Evolutionary conservation across 345 rosid species (phyloP).

Genomic region (Cochlearia excelsa): DNA sequence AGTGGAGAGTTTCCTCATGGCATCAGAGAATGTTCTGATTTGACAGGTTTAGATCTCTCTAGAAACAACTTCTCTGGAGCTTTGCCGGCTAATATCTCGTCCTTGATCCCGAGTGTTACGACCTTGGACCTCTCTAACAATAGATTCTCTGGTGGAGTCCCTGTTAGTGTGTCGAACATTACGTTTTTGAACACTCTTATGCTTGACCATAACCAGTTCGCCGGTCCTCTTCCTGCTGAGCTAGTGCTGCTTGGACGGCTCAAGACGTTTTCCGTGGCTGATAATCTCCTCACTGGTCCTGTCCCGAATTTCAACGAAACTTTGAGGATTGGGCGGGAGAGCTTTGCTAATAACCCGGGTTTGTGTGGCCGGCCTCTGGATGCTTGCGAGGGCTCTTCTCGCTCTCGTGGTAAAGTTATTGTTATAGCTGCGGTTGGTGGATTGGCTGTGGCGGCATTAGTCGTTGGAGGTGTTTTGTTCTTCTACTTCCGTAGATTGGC

Average conservation of each 20-base stretch:
- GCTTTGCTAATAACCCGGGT: slow-evolving; percentile 51
- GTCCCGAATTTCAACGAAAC: slow-evolving; percentile 31
- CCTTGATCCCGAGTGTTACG: slow-evolving; percentile 30
- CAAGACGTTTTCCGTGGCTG: slow-evolving; percentile 48
- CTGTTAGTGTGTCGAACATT: slow-evolving; percentile 38
- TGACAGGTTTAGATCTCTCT: slow-evolving; percentile 78
- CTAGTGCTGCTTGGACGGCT: slow-evolving; percentile 52
- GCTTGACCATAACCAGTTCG: slow-evolving; percentile 59
- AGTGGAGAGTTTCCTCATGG: slow-evolving; percentile 62
- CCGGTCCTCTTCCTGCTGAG: slow-evolving; percentile 56
- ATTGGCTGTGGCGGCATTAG: slow-evolving; percentile 58
- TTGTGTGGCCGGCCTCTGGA: slow-evolving; percentile 65
- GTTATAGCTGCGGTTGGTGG: slow-evolving; percentile 71
- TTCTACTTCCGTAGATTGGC: slow-evolving; percentile 53
- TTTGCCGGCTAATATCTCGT: slow-evolving; percentile 46
- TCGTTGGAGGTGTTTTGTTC: slow-evolving; percentile 47
- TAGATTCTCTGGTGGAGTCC: slow-evolving; percentile 65
- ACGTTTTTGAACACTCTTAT: slow-evolving; percentile 59
- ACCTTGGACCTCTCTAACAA: slow-evolving; percentile 67
- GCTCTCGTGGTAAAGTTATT: slow-evolving; percentile 42
- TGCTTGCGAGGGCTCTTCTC: slow-evolving; percentile 33
- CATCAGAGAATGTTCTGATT: slow-evolving; percentile 43
- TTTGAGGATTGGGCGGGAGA: background rate
- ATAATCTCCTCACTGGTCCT: slow-evolving; percentile 61
- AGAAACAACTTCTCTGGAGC: slow-evolving; percentile 58